phyloP scores from a whole-genome alignment of 2,329 filamentous ascomycete genomes.

The Ceratocystis lukuohia region DNA sequence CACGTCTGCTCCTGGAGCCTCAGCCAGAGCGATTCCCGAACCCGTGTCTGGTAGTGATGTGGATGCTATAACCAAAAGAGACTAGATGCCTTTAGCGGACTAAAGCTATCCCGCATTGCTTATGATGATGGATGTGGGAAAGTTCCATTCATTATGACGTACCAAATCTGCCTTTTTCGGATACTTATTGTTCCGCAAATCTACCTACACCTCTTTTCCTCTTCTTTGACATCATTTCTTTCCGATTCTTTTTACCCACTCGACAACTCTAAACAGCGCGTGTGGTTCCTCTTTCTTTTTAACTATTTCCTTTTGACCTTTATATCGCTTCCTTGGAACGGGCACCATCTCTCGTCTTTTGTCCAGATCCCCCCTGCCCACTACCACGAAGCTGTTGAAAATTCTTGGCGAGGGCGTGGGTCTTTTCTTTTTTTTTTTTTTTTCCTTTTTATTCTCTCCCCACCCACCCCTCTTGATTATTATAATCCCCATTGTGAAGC shows the following conservation, averaged over 20 bases:
- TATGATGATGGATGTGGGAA: not conserved
- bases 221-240: not conserved
- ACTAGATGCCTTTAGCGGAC: not conserved
- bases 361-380: not conserved
- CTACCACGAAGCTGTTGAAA: too few relatives aligned
- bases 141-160: not conserved
- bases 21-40: conserved; percentile 1
- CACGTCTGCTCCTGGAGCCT: conserved; percentile 2
- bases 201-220: not conserved
- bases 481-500: not conserved
- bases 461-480: not conserved
- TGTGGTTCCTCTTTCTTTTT: not conserved
- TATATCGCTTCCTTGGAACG: too few relatives aligned
- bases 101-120: not conserved
- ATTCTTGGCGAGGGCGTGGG: too few relatives aligned
- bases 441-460: not conserved
- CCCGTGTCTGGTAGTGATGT: not conserved
- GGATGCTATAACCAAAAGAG: conserved; percentile 4
- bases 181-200: too few relatives aligned
- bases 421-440: too few relatives aligned
- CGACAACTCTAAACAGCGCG: too few relatives aligned
- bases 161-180: too few relatives aligned
- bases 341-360: not conserved
- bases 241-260: not conserved
- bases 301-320: not conserved